Percentiles rank a stretch among this genome's conserved stretches.
These are phyloP conservation scores for Fusarium secorum DNA, from an alignment of 2,329 filamentous ascomycete genomes.

Conservation along the genomic window DNA sequence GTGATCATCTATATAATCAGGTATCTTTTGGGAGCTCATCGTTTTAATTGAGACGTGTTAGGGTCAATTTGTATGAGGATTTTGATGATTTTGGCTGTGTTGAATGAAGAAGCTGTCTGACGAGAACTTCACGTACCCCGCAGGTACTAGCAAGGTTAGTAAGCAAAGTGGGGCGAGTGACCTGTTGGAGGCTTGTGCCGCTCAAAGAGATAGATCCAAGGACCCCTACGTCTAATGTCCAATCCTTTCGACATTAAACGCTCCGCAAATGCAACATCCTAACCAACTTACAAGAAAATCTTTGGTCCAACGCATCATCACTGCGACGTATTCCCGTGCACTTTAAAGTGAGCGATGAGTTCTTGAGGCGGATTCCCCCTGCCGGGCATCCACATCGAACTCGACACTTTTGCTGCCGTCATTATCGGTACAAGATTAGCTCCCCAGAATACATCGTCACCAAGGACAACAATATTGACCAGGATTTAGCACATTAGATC, in stretches of 20 bases:
- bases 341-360: slow-evolving; percentile 27
- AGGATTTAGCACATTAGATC: slow-evolving; percentile 28
- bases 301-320: slow-evolving; percentile 6
- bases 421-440: slow-evolving; percentile 19
- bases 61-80: no score
- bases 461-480: slow-evolving; percentile 31
- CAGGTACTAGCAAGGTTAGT: no score
- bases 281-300: slow-evolving; percentile 13
- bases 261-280: slow-evolving; percentile 29
- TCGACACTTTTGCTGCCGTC: slow-evolving; percentile 13
- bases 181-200: no score
- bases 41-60: no score
- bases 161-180: no score
- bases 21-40: no score
- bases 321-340: slow-evolving; percentile 7
- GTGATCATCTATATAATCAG: no score
- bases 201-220: not conserved
- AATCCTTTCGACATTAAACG: slow-evolving; percentile 17
- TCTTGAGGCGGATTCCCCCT: slow-evolving; percentile 33
- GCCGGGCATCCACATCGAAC: slow-evolving; percentile 28
- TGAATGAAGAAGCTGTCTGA: no score
- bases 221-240: slow-evolving; percentile 29
- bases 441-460: slow-evolving; percentile 24
- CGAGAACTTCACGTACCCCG: no score
- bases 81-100: no score